phyloP scores from a whole-genome alignment of 2,329 filamentous ascomycete genomes.

The Trichophyton mentagrophytes region DNA sequence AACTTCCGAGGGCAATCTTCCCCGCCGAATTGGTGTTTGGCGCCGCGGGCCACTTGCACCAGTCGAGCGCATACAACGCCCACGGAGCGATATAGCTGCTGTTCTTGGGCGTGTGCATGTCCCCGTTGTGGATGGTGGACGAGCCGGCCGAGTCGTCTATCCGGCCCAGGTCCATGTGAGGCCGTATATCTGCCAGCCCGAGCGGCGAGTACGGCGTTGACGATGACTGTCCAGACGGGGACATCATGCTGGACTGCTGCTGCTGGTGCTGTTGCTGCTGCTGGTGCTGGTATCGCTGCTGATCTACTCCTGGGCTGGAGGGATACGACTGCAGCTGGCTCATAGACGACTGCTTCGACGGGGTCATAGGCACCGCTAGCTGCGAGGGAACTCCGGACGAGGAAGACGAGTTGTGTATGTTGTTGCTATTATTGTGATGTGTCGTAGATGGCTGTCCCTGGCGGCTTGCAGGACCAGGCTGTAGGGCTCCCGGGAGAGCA shows the following conservation, averaged over 20 bases:
- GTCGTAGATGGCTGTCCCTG: slow-evolving; percentile 43
- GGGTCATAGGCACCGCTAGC: slow-evolving; percentile 36
- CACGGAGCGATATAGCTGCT: slow-evolving; percentile 92
- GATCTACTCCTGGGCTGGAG: slow-evolving; percentile 61
- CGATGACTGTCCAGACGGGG: slow-evolving; percentile 35
- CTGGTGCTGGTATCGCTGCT: slow-evolving; percentile 46
- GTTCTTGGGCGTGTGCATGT: slow-evolving; percentile 54
- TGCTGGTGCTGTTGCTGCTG: background rate
- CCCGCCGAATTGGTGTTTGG: slow-evolving; percentile 56
- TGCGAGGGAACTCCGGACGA: slow-evolving; percentile 38
- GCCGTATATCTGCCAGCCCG: slow-evolving; percentile 81
- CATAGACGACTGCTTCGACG: slow-evolving; percentile 53
- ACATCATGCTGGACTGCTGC: slow-evolving; percentile 47
- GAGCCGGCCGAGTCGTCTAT: slow-evolving; percentile 54
- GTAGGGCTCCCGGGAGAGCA: slow-evolving; percentile 48
- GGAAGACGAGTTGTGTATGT: slow-evolving; percentile 21
- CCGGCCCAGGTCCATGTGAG: slow-evolving; percentile 68
- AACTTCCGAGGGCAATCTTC: slow-evolving; percentile 90
- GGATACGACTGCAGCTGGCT: slow-evolving; percentile 47
- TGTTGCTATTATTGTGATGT: slow-evolving; percentile 22
- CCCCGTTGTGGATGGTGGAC: slow-evolving; percentile 51
- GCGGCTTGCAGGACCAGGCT: slow-evolving; percentile 41
- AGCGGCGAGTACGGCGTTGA: slow-evolving; percentile 66
- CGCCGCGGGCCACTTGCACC: slow-evolving; percentile 94
- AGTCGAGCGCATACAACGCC: slow-evolving; percentile 93